Conservation (phyloP, 2,329 filamentous ascomycete genomes). For the Fusarium papillatum region DNA sequence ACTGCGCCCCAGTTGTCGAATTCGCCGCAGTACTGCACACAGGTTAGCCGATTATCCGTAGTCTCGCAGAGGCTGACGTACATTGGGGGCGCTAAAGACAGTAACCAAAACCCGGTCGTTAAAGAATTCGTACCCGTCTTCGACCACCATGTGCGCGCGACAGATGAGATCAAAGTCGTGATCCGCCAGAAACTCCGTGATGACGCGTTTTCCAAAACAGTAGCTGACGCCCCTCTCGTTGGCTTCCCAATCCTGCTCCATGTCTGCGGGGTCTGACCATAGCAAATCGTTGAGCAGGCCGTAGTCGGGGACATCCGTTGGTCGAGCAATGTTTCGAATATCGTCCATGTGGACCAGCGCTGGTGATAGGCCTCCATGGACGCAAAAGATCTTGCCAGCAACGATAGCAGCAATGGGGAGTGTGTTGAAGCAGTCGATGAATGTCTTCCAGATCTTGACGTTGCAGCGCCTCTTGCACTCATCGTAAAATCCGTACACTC, state of each 20-base stretch:
- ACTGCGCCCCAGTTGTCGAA: conserved; percentile 99
- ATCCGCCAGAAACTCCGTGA: conserved; percentile 92
- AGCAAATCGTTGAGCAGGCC: conserved; percentile 94
- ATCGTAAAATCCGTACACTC: conserved; percentile 99
- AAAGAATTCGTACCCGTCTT: conserved; percentile 99
- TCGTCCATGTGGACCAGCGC: conserved; percentile 98
- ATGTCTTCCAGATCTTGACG: conserved; percentile 99
- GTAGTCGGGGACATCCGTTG: conserved; percentile 97
- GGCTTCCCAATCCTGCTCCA: conserved; percentile 98
- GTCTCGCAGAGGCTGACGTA: conserved; percentile 63
- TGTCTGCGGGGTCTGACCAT: conserved; percentile 98
- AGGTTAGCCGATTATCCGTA: conserved; percentile 44
- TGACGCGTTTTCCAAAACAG: conserved; percentile 98
- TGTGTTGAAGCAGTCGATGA: conserved; percentile 99
- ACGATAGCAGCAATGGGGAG: conserved; percentile 98
- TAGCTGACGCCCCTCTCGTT: conserved; percentile 98
- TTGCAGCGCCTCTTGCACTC: conserved; percentile 99
- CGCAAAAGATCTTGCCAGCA: conserved; percentile 99
- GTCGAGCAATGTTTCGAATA: conserved; percentile 94
- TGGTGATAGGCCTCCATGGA: conserved; percentile 94
- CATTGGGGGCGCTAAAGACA: conserved; percentile 97
- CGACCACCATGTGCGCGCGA: conserved; percentile 98
- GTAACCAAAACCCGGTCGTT: conserved; percentile 95
- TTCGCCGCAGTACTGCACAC: conserved; percentile 89
- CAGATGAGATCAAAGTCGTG: conserved; percentile 99